Conservation (phyloP, 495 filamentous ascomycete species). For the Ramalina intermedia region DNA sequence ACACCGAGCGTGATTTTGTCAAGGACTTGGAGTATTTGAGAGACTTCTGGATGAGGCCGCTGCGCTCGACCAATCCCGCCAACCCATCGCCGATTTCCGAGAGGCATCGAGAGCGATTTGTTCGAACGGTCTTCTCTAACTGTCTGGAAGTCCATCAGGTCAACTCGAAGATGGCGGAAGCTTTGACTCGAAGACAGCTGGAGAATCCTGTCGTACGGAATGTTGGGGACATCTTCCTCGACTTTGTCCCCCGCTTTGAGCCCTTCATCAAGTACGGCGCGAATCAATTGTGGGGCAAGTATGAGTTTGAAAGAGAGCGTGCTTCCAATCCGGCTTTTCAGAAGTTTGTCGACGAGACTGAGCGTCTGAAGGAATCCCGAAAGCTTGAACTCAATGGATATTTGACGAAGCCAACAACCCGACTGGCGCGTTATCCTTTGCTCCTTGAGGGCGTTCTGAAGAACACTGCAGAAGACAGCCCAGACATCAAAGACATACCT, state of each 20-base stretch:
- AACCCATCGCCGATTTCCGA: conserved; percentile 77
- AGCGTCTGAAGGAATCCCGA: conserved; percentile 86
- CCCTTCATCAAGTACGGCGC: conserved; percentile 96
- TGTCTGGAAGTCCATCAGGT: conserved; percentile 88
- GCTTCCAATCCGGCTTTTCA: conserved; percentile 71
- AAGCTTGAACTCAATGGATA: conserved; percentile 98
- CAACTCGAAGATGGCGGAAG: conserved; percentile 73
- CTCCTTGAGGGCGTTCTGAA: conserved; percentile 86
- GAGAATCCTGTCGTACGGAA: conserved; percentile 76
- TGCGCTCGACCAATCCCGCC: conserved; percentile 51
- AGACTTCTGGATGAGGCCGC: conserved; percentile 96
- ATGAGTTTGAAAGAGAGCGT: conserved; percentile 95
- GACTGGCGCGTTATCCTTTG: conserved; percentile 87
- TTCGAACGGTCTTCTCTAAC: conserved; percentile 90
- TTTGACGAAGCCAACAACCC: conserved; percentile 92
- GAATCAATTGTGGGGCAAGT: conserved; percentile 92
- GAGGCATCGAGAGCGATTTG: conserved; percentile 73
- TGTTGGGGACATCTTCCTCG: conserved; percentile 87
- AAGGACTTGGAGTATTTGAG: conserved; percentile 96
- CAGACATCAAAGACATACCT: conserved; percentile 83
- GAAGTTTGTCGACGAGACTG: conserved; percentile 92
- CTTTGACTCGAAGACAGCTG: conserved; percentile 79
- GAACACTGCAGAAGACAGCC: conserved; percentile 70
- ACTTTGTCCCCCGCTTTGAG: conserved; percentile 80
- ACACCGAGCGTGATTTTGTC: conserved; percentile 97